These are phyloP conservation scores for Hygrophoropsis aurantiaca DNA, from an alignment of 768 basidiomycete genomes.

Conservation along the genomic window DNA sequence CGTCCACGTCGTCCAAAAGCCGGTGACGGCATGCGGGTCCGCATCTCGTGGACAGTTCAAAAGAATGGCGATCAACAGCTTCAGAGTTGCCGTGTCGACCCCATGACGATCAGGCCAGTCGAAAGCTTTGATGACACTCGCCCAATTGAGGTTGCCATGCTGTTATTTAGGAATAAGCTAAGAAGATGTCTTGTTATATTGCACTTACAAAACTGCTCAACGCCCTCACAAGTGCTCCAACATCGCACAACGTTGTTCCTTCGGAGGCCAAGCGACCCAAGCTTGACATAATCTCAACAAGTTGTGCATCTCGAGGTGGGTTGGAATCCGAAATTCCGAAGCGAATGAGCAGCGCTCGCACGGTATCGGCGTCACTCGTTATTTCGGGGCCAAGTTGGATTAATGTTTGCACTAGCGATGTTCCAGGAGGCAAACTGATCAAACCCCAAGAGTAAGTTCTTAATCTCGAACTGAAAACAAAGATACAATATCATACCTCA, in stretches of 20 bases:
- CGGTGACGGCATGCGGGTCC: constrained; percentile 77
- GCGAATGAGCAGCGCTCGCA: constrained; percentile 66
- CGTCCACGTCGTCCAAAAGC: constrained; percentile 85
- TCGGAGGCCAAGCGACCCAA: constrained; percentile 71
- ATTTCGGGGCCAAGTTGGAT: constrained; percentile 80
- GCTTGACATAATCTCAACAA: constrained; percentile 69
- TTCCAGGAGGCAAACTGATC: constrained; percentile 66
- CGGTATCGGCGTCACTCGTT: constrained; percentile 69
- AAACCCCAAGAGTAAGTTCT: constrained; percentile 9
- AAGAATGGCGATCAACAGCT: constrained; percentile 85
- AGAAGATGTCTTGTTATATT: background rate
- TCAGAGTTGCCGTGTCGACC: constrained; percentile 86
- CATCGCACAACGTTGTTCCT: constrained; percentile 71
- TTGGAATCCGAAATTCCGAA: constrained; percentile 73
- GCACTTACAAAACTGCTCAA: constrained; percentile 70
- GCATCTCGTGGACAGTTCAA: constrained; percentile 76
- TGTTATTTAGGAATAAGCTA: constrained; percentile 29
- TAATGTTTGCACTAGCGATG: constrained; percentile 72
- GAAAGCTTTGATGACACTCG: constrained; percentile 79
- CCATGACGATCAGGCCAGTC: constrained; percentile 83
- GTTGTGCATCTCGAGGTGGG: constrained; percentile 69
- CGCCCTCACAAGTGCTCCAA: constrained; percentile 70
- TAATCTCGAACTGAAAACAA: constrained; percentile 13
- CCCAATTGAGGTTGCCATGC: constrained; percentile 75
- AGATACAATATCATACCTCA: constrained; percentile 54